Evolutionary conservation across 2,329 filamentous ascomycete species (phyloP), one percentile per base, ranked within the genome.

Genomic region (Hypoxylon sp.): DNA sequence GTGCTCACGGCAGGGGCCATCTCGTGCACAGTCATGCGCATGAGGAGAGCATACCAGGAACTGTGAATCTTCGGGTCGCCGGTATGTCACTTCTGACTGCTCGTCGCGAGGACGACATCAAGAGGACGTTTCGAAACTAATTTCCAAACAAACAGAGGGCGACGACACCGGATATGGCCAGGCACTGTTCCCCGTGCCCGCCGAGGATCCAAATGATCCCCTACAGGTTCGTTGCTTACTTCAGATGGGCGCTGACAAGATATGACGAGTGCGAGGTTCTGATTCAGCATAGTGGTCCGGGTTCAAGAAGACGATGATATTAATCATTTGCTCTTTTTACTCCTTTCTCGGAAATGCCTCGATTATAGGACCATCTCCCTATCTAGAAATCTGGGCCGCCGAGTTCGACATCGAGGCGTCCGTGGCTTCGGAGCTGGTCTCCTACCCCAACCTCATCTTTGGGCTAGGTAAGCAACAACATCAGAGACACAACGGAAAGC

Each of bases 371-470:
- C 83, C 84, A 1, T 80, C 83, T 0, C 83, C 85, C 0, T 87
- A 87, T 69, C 83, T 87, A 59, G 73, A 74, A 6, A 77, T 85
- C 42, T 87, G 78, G 67, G 70, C 81, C 0, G 73, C 80, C 50
- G 77, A 82, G 49, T 87, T 87, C 67, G 70, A 70, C 3, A 78
- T 87, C 41, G 75, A 78, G 2, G 75, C 78, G 2, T 79, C 78
- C 7, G 75, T 70, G 15, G 83, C 84, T 0, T 85, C 83, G 1
- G 80, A 81, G 15, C 72, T 87, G 35, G 75, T 87, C 49, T 85
- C 82, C 15, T 88, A 87, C 67, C 80, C 84, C 1, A 87, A 87
- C 69, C 75, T 87, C 24, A 80, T 81, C 10, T 87, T 84, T 72
- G 84, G 84, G 1, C 84, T 86, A 59, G 83, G 68, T 70, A 66